Evolutionary conservation across 345 rosid species (phyloP).

Genomic region (Brassica incana): DNA sequence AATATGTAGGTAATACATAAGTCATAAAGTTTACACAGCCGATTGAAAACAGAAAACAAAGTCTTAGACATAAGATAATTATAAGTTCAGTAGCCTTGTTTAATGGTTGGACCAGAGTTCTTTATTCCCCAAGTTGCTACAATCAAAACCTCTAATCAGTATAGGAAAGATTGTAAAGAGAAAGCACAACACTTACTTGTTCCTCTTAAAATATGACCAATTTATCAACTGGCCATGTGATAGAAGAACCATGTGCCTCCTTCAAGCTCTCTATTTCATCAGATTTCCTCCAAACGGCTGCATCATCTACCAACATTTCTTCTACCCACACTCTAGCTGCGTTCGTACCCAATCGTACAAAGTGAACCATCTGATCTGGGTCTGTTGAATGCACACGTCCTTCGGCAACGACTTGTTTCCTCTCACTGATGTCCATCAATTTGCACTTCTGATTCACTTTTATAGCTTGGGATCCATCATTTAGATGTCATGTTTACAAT

Average conservation of each 20-base stretch:
- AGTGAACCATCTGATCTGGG: background rate
- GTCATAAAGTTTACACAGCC: no score
- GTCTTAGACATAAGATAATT: no score
- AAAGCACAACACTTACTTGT: background rate
- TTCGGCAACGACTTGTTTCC: background rate
- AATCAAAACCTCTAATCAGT: background rate
- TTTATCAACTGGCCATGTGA: background rate
- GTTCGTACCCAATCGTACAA: no score
- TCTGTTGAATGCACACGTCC: background rate
- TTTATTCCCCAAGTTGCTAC: background rate
- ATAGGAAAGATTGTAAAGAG: background rate
- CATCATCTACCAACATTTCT: no score
- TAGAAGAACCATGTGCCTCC: no score
- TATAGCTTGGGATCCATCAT: background rate
- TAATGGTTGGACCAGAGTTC: no score
- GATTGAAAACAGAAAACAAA: no score
- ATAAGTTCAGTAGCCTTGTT: no score
- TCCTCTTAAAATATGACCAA: background rate
- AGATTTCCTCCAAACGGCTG: no score
- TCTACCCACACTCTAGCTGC: no score
- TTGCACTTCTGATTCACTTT: background rate
- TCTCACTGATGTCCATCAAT: background rate
- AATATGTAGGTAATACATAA: no score
- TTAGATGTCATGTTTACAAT: background rate
- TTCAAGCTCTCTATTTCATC: no score